Evolutionary conservation across 192 early-diverging fungal genomes (phyloP), one percentile per base, ranked within the genome.

Genomic region (Mortierella antarctica): DNA sequence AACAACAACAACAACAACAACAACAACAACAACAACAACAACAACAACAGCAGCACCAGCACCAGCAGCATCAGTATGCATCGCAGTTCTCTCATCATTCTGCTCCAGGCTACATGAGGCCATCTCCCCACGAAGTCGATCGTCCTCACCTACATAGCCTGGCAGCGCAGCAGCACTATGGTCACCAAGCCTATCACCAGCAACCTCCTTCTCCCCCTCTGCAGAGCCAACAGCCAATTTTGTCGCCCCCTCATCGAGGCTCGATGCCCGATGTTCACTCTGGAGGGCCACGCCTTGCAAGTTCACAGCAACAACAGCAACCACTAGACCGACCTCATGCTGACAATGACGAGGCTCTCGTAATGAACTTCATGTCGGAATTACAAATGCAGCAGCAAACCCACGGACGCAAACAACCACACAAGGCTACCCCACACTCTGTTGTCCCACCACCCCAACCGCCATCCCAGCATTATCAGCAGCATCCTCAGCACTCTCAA

Each of bases 321-420:
- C 42, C 61, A 63, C 15, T 52, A 51, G 67, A 78, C 5, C 67
- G 51, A 42, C 57, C 65, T 3, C 58, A 52, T 5, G 20, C 64
- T 13, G 70, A 72, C 10, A 80, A 80, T 39, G 77, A 80, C 59
- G 77, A 72, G 20, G 70, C 57, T 7, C 7, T 57, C 1, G 70
- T 80, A 1, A 68, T 80, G 65, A 80, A 72, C 39, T 80, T 80
- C 42, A 72, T 80, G 77, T 79, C 69, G 6, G 69, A 71, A 14
- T 55, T 71, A 21, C 77, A 80, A 52, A 64, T 67, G 57, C 53
- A 55, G 45, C 71, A 65, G 41, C 62, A 58, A 39, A 42, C 18
- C 48, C 59, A 54, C 44, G 60, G 1, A 31, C 69, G 17, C 14
- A 71, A 71, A 17, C 59, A 63, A 8, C 6, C 47, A 7, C 72